A percentile compares a stretch with the other conserved stretches of the same genome.
phyloP scores from a whole-genome alignment of 495 filamentous ascomycete genomes.

The Neurospora africana region DNA sequence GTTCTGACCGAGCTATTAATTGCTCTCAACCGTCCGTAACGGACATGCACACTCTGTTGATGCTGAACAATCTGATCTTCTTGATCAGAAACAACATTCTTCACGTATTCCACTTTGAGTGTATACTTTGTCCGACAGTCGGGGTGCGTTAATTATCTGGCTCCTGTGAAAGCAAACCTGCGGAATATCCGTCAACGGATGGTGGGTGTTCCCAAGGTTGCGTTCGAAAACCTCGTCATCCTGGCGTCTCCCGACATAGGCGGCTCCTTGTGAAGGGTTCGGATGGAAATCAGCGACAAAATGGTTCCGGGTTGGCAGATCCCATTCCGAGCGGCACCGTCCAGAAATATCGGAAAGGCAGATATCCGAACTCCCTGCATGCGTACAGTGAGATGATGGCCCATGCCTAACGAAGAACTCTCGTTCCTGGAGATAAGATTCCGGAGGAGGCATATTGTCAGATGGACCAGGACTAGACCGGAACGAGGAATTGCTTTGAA shows the following conservation, averaged over 20 bases:
- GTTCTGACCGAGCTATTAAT: neutral
- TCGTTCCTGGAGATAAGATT: slow-evolving; percentile 5
- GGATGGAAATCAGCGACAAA: slow-evolving; percentile 1
- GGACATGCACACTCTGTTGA: neutral
- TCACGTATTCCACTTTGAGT: neutral
- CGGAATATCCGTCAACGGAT: neutral
- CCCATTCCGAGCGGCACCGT: slow-evolving; percentile 10
- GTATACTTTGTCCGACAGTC: neutral
- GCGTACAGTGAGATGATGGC: slow-evolving; percentile 10
- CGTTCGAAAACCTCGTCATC: neutral
- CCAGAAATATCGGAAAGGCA: slow-evolving; percentile 7
- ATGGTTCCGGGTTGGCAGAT: slow-evolving; percentile 5
- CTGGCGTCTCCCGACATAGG: neutral
- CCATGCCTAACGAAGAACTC: slow-evolving; percentile 8
- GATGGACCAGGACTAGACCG: neutral
- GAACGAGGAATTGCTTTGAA: slow-evolving; percentile 4
- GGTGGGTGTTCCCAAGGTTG: neutral
- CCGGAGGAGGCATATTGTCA: neutral
- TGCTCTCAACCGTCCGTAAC: neutral
- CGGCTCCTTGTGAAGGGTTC: neutral
- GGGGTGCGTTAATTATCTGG: neutral
- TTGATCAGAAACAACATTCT: neutral
- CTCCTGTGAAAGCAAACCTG: neutral
- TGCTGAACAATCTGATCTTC: neutral
- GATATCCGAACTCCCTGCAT: slow-evolving; percentile 9